Evolutionary conservation across 495 filamentous ascomycete genomes (phyloP).

Genomic region (Xylaria sp.): DNA sequence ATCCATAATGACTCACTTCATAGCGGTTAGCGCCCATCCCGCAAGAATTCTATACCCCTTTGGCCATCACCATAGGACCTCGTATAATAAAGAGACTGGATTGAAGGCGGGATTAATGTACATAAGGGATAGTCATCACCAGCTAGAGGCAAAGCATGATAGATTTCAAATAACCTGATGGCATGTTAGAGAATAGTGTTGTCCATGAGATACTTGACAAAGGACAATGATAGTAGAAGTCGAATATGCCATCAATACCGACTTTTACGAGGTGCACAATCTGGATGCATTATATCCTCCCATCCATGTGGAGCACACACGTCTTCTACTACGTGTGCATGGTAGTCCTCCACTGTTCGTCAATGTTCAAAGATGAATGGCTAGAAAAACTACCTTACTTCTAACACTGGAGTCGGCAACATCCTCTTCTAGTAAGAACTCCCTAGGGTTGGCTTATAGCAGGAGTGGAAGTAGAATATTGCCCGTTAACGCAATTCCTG

Average conservation of each 20-base stretch:
- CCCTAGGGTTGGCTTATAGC: neutral
- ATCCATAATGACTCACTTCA: neutral
- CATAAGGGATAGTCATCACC: neutral
- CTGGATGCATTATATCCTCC: neutral
- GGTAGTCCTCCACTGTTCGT: neutral
- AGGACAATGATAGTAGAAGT: neutral
- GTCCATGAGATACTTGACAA: neutral
- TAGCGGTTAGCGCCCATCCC: neutral
- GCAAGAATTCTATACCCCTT: neutral
- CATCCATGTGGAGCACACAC: neutral
- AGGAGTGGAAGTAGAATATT: neutral
- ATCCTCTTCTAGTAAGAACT: neutral
- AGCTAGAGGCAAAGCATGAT: neutral
- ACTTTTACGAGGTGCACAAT: neutral
- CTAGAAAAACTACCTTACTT: neutral
- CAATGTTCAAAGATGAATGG: neutral
- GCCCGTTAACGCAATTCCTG: neutral
- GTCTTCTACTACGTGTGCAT: neutral
- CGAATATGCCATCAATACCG: neutral
- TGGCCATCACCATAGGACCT: neutral
- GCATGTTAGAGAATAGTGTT: neutral
- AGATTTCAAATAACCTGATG: neutral
- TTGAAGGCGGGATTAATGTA: neutral
- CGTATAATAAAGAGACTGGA: neutral
- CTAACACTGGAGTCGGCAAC: neutral